These are phyloP conservation scores for Hyaloperonospora arabidopsidis DNA, from an alignment of 352 stramenopile genomes.

Conservation along the genomic window DNA sequence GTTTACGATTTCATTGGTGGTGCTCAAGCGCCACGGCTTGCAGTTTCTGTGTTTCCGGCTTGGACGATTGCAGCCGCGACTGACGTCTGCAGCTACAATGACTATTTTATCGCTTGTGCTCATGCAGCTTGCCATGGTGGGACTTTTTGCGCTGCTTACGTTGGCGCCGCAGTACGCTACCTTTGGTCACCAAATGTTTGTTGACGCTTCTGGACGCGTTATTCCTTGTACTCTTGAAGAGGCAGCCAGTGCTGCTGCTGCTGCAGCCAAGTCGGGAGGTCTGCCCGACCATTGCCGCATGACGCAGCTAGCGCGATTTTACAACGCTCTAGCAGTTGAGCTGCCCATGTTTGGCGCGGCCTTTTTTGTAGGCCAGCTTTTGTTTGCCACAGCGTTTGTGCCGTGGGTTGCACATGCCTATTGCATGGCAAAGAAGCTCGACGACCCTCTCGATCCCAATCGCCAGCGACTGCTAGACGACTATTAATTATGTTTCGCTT, in stretches of 20 bases:
- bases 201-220: conserved; percentile 35
- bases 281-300: conserved; percentile 51
- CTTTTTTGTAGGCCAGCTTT: conserved; percentile 67
- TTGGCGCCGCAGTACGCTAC: conserved; percentile 79
- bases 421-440: conserved; percentile 56
- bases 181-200: conserved; percentile 75
- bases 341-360: conserved; percentile 67
- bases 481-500: conserved; percentile 23
- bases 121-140: conserved; percentile 76
- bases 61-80: conserved; percentile 54
- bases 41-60: conserved; percentile 76
- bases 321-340: conserved; percentile 63
- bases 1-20: conserved; percentile 65
- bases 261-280: conserved; percentile 20
- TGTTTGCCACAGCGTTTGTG: conserved; percentile 66
- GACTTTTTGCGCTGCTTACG: conserved; percentile 73
- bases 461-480: conserved; percentile 53
- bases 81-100: conserved; percentile 72
- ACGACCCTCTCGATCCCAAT: conserved; percentile 59
- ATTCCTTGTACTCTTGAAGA: conserved; percentile 62
- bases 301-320: conserved; percentile 73
- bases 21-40: conserved; percentile 68
- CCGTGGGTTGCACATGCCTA: conserved; percentile 75
- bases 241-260: conserved; percentile 37
- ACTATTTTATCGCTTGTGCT: conserved; percentile 67